Conservation (phyloP, 1,139 yeast genomes). For the Geotrichum macrosporum region DNA sequence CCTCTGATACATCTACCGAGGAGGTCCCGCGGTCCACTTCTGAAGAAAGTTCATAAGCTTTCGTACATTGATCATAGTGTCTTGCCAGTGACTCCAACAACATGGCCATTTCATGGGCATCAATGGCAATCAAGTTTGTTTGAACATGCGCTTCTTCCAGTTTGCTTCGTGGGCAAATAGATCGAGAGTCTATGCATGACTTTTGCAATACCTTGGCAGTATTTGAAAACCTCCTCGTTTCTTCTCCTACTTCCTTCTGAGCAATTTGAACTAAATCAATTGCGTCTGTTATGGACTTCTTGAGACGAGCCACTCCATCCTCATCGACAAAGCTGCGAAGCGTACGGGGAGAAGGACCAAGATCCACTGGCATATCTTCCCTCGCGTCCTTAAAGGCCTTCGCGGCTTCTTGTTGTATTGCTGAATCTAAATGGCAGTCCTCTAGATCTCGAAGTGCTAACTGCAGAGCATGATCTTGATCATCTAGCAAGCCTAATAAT, state of each 20-base stretch:
- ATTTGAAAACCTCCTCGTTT: conserved; percentile 22
- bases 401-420: conserved; percentile 23
- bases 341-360: conserved; percentile 2
- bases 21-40: conserved; percentile 18
- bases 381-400: not conserved
- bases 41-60: conserved; percentile 32
- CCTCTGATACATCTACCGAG: conserved; percentile 24
- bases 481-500: conserved; percentile 29
- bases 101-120: conserved; percentile 69
- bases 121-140: conserved; percentile 32
- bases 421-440: conserved; percentile 33
- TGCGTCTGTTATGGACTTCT: conserved; percentile 33
- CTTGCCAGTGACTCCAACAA: conserved; percentile 67
- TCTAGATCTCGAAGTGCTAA: conserved; percentile 35
- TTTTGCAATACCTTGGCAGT: conserved; percentile 25
- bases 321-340: conserved; percentile 45
- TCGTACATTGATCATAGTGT: conserved; percentile 74
- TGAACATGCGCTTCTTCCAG: conserved; percentile 31
- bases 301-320: conserved; percentile 39
- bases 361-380: not conserved
- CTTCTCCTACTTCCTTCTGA: conserved; percentile 30
- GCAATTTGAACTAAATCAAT: conserved; percentile 33
- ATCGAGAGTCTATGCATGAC: conserved; percentile 23
- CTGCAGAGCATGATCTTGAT: conserved; percentile 35
- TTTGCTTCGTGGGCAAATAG: conserved; percentile 10